Conservation (phyloP, 352 stramenopile genomes). For the Pythium diclinum region DNA sequence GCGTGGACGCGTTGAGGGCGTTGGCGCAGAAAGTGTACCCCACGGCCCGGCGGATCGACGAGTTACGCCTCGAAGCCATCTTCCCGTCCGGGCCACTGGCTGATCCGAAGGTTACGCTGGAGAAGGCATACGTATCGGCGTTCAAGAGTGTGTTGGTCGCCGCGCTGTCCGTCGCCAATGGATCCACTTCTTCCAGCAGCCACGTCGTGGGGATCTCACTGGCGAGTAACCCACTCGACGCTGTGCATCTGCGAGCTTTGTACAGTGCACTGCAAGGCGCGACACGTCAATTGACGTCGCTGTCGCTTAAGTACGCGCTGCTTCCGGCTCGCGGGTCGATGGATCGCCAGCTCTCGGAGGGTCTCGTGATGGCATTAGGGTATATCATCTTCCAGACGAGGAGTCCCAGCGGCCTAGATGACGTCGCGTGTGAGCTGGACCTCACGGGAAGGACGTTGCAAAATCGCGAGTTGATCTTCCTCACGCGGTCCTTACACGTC, state of each 20-base stretch:
- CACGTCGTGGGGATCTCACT: conserved; percentile 4
- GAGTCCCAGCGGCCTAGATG: not conserved
- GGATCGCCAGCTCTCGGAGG: not conserved
- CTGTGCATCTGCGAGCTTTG: conserved; percentile 11
- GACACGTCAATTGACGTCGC: conserved; percentile 9
- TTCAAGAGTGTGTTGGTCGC: conserved; percentile 18
- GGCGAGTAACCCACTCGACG: conserved; percentile 6
- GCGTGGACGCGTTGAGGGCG: not conserved
- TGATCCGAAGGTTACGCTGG: not conserved
- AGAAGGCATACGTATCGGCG: conserved; percentile 8
- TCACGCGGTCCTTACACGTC: not conserved
- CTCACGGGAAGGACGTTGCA: conserved; percentile 1
- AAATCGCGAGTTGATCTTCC: not conserved
- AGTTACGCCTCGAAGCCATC: conserved; percentile 16
- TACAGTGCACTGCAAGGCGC: conserved; percentile 8
- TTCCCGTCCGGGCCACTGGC: conserved; percentile 15
- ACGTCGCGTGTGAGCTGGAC: conserved; percentile 13
- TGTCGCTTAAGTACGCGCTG: conserved; percentile 15
- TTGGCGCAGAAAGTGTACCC: conserved; percentile 18
- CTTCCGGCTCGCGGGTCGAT: not conserved
- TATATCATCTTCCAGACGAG: conserved; percentile 12
- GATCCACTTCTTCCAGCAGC: not conserved
- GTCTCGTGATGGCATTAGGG: conserved; percentile 11
- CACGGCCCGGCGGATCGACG: conserved; percentile 10
- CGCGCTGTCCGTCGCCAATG: not conserved